A percentile compares a stretch with the other conserved stretches of the same genome.
phyloP scores from a whole-genome alignment of 2,329 filamentous ascomycete genomes.

The Colletotrichum spinosum region DNA sequence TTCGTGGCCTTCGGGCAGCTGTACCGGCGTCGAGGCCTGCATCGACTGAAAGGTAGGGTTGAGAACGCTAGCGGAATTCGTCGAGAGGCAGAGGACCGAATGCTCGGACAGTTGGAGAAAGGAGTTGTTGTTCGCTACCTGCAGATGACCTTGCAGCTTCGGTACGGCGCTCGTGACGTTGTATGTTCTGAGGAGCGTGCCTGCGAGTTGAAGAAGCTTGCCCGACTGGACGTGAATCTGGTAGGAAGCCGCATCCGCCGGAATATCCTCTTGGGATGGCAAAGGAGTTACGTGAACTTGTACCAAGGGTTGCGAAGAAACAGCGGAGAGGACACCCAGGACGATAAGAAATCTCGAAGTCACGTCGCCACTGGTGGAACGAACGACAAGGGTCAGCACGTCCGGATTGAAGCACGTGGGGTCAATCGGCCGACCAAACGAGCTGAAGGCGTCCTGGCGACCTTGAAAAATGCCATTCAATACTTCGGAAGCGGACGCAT shows the following conservation, averaged over 20 bases:
- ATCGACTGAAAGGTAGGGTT: constrained; percentile 76
- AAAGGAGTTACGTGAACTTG: constrained; percentile 55
- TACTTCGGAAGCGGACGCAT: constrained; percentile 60
- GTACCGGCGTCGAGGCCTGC: constrained; percentile 61
- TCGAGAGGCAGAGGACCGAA: constrained; percentile 72
- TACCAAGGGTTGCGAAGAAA: constrained; percentile 44
- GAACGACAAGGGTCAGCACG: constrained; percentile 65
- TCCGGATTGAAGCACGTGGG: constrained; percentile 60
- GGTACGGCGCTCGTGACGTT: constrained; percentile 73
- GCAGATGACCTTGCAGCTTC: constrained; percentile 66
- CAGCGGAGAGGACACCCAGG: constrained; percentile 44
- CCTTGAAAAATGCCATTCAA: constrained; percentile 67
- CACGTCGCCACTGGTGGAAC: constrained; percentile 40
- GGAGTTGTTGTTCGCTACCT: constrained; percentile 64
- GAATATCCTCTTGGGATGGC: constrained; percentile 39
- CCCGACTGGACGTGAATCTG: constrained; percentile 73
- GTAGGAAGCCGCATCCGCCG: constrained; percentile 50
- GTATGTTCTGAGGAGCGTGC: constrained; percentile 68
- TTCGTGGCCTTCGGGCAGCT: constrained; percentile 52
- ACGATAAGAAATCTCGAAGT: constrained; percentile 48
- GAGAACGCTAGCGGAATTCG: constrained; percentile 69
- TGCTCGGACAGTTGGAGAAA: constrained; percentile 76
- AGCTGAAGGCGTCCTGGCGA: constrained; percentile 62
- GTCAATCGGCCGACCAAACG: constrained; percentile 61
- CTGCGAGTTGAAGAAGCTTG: constrained; percentile 69